Evolutionary conservation across 768 basidiomycete genomes (phyloP).

Genomic region (Lentinula guzmanii): DNA sequence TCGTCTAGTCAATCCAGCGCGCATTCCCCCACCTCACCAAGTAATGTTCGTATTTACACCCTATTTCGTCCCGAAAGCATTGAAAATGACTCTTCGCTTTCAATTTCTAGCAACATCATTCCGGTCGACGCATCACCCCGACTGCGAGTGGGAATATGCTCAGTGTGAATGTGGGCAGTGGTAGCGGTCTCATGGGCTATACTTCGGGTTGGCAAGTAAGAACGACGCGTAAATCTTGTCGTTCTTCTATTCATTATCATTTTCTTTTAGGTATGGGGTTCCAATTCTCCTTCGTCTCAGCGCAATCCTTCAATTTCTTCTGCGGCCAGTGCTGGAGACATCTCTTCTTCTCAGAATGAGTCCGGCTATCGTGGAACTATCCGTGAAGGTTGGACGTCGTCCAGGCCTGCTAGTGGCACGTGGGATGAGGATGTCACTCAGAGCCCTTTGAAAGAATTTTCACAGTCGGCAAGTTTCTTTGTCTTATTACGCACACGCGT

Average conservation of each 20-base stretch:
- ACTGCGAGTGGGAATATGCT: slow-evolving; percentile 42
- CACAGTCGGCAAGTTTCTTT: slow-evolving; percentile 35
- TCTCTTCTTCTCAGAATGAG: slow-evolving; percentile 39
- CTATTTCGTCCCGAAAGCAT: slow-evolving; percentile 5
- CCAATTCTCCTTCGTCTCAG: slow-evolving; percentile 40
- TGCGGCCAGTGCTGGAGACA: slow-evolving; percentile 44
- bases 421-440: slow-evolving; percentile 52
- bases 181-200: slow-evolving; percentile 42
- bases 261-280: slow-evolving; percentile 51
- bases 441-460: slow-evolving; percentile 45
- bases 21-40: slow-evolving; percentile 60
- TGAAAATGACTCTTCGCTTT: slow-evolving; percentile 7
- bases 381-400: slow-evolving; percentile 42
- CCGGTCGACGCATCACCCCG: slow-evolving; percentile 41
- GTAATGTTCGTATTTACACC: slow-evolving; percentile 36
- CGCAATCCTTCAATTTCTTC: slow-evolving; percentile 63
- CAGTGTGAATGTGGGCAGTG: slow-evolving; percentile 42
- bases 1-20: slow-evolving; percentile 61
- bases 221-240: slow-evolving; percentile 4
- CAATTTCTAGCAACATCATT: slow-evolving; percentile 23
- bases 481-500: not conserved
- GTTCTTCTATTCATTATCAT: slow-evolving; percentile 6
- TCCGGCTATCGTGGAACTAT: slow-evolving; percentile 39
- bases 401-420: slow-evolving; percentile 44
- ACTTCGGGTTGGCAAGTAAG: slow-evolving; percentile 67